These are phyloP conservation scores for Zygnema cylindricum DNA, from an alignment of 139 green algal species.

Conservation along the genomic window DNA sequence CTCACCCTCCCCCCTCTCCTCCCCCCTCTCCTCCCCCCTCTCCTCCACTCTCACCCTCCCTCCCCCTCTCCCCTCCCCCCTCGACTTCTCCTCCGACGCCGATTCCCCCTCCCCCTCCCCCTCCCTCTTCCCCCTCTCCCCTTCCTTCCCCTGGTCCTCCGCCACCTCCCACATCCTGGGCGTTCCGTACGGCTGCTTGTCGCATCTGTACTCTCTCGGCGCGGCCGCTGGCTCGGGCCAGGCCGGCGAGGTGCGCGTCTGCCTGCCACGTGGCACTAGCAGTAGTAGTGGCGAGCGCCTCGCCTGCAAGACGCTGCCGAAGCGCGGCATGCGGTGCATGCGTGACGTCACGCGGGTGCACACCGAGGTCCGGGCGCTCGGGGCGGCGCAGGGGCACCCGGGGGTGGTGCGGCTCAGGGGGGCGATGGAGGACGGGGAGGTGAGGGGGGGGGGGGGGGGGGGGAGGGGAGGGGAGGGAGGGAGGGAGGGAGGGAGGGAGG, in stretches of 20 bases:
- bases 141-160: no score
- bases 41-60: no score
- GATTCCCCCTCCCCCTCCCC: no score
- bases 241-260: conserved; percentile 53
- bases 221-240: conserved; percentile 32
- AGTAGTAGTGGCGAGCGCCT: conserved; percentile 46
- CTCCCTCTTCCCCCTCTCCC: no score
- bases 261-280: conserved; percentile 36
- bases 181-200: conserved; percentile 15
- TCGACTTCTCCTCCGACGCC: no score
- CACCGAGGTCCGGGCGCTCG: conserved; percentile 89
- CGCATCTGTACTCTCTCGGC: conserved; percentile 13
- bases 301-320: conserved; percentile 88
- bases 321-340: conserved; percentile 77
- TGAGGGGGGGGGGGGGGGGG: neutral
- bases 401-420: conserved; percentile 71
- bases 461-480: no score
- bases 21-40: no score
- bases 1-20: no score
- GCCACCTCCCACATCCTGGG: neutral
- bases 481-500: no score
- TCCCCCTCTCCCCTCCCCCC: no score
- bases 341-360: conserved; percentile 89
- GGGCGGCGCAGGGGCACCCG: conserved; percentile 78
- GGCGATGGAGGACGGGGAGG: conserved; percentile 54